These are phyloP conservation scores for Podospora fimiseda DNA, from an alignment of 495 filamentous ascomycete genomes.

Conservation along the genomic window DNA sequence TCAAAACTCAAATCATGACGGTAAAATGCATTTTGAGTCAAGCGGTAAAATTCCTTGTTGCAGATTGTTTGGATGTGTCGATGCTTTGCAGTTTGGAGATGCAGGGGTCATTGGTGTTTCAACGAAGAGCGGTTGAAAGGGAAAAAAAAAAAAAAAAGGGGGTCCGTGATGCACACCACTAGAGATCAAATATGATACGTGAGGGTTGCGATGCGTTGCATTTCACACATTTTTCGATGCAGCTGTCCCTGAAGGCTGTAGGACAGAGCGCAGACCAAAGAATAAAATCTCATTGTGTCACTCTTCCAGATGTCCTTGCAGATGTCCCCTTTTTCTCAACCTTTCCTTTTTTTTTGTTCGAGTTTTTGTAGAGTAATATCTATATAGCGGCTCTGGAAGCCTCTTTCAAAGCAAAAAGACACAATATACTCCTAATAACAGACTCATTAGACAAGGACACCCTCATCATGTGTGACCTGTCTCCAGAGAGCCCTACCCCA, in stretches of 20 bases:
- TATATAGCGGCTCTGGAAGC: conserved; percentile 3
- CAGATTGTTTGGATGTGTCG: not conserved
- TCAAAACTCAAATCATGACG: not conserved
- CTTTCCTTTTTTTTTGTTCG: not conserved
- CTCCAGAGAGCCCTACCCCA: not conserved
- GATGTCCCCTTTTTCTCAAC: too few species aligned
- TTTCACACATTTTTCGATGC: not conserved
- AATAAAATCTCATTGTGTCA: too few species aligned
- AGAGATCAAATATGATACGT: not conserved
- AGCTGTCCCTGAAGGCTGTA: not conserved
- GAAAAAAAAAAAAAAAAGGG: conserved; percentile 1
- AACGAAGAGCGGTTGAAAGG: not conserved
- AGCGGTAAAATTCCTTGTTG: not conserved
- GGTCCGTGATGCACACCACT: conserved; percentile 7
- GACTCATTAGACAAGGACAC: not conserved
- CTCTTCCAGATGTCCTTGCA: not conserved
- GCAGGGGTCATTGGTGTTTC: conserved; percentile 3
- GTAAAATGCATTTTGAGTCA: not conserved
- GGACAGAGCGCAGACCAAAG: not conserved
- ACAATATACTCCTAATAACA: not conserved
- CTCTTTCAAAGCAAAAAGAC: not conserved
- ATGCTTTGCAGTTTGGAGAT: not conserved
- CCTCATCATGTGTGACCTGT: not conserved
- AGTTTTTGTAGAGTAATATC: too few species aligned
- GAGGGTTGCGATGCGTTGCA: not conserved